phyloP scores from a whole-genome alignment of 75 land plant species.

The Isoetes taiwanensis region DNA sequence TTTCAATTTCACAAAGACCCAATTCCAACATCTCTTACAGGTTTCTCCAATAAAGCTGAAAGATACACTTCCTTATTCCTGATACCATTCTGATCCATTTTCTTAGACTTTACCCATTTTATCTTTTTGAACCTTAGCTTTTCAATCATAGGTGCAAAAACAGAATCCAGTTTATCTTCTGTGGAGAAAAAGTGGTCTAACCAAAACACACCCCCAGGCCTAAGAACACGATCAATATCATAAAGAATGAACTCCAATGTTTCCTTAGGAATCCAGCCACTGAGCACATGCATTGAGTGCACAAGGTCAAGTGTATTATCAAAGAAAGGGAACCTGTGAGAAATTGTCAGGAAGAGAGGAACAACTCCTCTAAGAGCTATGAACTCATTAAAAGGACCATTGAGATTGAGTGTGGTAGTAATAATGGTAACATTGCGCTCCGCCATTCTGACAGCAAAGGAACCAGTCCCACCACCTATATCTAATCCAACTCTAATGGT shows the following conservation, averaged over 20 bases:
- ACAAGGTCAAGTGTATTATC: background rate
- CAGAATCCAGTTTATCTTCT: background rate
- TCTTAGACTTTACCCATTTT: background rate
- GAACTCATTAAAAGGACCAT: conserved; percentile 3
- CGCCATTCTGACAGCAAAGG: conserved; percentile 4
- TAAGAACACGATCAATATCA: background rate
- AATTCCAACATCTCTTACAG: too few species aligned
- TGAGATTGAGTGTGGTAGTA: conserved; percentile 6
- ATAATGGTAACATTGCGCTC: conserved; percentile 3
- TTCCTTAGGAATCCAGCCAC: background rate
- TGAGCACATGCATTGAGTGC: conserved; percentile 3
- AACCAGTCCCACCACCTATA: background rate
- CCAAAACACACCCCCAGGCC: background rate
- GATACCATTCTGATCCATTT: background rate
- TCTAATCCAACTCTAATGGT: background rate
- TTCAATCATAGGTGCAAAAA: background rate
- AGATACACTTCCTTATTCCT: background rate
- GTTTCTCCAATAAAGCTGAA: conserved; percentile 1
- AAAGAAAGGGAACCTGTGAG: background rate
- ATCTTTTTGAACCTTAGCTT: background rate
- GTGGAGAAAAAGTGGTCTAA: conserved; percentile 4
- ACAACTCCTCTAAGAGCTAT: background rate
- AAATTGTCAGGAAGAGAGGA: background rate
- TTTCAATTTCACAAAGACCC: too few species aligned
- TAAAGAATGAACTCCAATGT: background rate